Base-by-base conservation (phyloP, 257 asterid genomes). In the Ophiorrhiza pumila region DNA sequence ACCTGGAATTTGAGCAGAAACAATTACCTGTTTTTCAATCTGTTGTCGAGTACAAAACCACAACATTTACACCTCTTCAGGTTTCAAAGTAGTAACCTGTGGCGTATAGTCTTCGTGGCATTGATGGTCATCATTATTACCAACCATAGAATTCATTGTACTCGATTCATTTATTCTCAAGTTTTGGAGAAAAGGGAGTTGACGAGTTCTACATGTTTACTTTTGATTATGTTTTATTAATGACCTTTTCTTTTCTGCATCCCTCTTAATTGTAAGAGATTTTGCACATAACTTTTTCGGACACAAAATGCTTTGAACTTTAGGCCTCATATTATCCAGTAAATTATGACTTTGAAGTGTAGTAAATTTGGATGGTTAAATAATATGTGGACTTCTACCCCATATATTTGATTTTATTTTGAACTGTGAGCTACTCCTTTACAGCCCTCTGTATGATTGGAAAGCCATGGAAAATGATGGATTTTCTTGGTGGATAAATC, bases 381-480 rank as follows among this genome's bases (percentile, higher is more conserved):
- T 46, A 25, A 32, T 52, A n/a, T n/a, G 4, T 27, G 23, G 5
- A 14, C 31, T 27, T 12, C 17, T 50, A 41, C 53, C 12, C 29
- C 46, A 60, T 50, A 41, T 35, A 69, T 55, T 23, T 65, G 25
- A 59, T 39, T 69, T 69, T 65, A 77, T 68, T 49, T 76, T 55
- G 81, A 56, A 80, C 58, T 74, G n/a, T 65, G 65, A 68, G 45
- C 59, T 49, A 50, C 78, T 76, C 79, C 74, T 73, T 25, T 70
- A 78, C 69, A 95, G 99, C 88, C 98, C 99, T 71, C 81, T 95
- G 50, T 95, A 95, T 84, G 97, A 95, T 77, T 95, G 99, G 99
- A 84, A 90, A 79, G 88, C 91, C 72, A 95, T 95, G 99, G 98
- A 89, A 73, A 83, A 82, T 83, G 97, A 90, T 65, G 96, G 90